Conservation (phyloP, 495 filamentous ascomycete genomes). For the Articulospora tetracladia region DNA sequence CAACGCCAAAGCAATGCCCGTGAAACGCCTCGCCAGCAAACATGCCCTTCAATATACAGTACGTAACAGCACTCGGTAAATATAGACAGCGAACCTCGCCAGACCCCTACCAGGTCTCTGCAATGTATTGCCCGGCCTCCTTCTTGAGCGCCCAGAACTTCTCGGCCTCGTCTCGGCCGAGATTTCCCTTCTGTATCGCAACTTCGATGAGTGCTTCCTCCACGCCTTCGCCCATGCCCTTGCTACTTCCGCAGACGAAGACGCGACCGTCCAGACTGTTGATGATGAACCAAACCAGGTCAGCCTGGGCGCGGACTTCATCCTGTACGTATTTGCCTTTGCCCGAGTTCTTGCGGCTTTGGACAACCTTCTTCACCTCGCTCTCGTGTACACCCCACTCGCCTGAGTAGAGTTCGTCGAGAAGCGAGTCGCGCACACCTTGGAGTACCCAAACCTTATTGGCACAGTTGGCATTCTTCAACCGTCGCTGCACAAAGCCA, state of each 20-base stretch:
- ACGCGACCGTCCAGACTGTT: constrained; percentile 89
- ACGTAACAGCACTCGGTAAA: not conserved
- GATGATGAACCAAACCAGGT: constrained; percentile 95
- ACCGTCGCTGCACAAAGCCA: constrained; percentile 90
- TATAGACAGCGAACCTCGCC: not conserved
- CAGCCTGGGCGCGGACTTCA: constrained; percentile 80
- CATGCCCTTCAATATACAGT: not conserved
- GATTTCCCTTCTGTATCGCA: constrained; percentile 73
- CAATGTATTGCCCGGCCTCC: constrained; percentile 81
- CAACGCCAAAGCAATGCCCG: not conserved
- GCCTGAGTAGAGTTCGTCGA: constrained; percentile 93
- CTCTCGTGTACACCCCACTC: constrained; percentile 94
- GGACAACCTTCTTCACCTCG: constrained; percentile 89
- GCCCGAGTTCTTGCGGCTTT: constrained; percentile 60
- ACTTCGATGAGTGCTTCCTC: constrained; percentile 78
- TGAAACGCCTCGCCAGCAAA: constrained; percentile 1
- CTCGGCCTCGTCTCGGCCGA: constrained; percentile 67
- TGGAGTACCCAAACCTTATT: constrained; percentile 99
- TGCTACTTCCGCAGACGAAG: constrained; percentile 90
- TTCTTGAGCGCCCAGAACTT: constrained; percentile 81
- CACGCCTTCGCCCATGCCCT: constrained; percentile 97
- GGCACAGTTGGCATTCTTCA: constrained; percentile 94
- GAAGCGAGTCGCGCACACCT: constrained; percentile 85
- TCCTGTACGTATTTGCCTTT: constrained; percentile 83
- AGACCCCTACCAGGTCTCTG: constrained; percentile 59